Evolutionary conservation across 139 green algal species (phyloP), one percentile per base, ranked within the genome.

Genomic region (Spirogloea muscicola): DNA sequence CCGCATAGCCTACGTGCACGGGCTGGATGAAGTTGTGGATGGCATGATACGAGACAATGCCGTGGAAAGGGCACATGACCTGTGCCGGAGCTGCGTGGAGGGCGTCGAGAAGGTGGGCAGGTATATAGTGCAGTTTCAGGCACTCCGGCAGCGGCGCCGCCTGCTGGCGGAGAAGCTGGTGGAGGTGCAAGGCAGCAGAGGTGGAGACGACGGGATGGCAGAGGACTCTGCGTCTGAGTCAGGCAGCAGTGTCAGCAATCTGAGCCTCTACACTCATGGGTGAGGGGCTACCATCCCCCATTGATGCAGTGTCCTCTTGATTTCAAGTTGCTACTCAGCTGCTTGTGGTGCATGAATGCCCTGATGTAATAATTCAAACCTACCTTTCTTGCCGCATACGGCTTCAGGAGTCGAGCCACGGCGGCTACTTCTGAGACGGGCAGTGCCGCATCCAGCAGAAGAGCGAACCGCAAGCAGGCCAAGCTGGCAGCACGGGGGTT

Each of bases 201-300:
- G 27, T 36, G 27, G 3, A 4, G 63, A 40, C 7, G 9, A 63
- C 37, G 39, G 37, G 16, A 61, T 62, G 27, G 63, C 31, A 4
- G 31, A 62, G 3, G 63, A 72, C 9, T 33, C 33, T 27, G 7
- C 18, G 57, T 76, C 68, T n/a, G 68, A 61, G 33, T 10, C 6
- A 6, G 33, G 58, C 34, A 76, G 25, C 25, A 57, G 31, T 51
- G 68, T 48, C 33, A 76, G 68, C 52, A 42, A 5, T 34, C 48
- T 74, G 49, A 74, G 64, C 51, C 6, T 69, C 10, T 74, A 74
- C 64, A 69, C 48, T 33, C 39, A 16, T 7, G 52, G 64, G 64
- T 59, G 38, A 40, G 55, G 10, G 46, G 21, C 46, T 55, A 21
- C 21, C 21, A 21, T 55, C 21, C 21, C 46, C 21, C 46, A 55